Evolutionary conservation across 306 rosid species (phyloP), one percentile per base, ranked within the genome.

Genomic region (Carpinus fangiana): DNA sequence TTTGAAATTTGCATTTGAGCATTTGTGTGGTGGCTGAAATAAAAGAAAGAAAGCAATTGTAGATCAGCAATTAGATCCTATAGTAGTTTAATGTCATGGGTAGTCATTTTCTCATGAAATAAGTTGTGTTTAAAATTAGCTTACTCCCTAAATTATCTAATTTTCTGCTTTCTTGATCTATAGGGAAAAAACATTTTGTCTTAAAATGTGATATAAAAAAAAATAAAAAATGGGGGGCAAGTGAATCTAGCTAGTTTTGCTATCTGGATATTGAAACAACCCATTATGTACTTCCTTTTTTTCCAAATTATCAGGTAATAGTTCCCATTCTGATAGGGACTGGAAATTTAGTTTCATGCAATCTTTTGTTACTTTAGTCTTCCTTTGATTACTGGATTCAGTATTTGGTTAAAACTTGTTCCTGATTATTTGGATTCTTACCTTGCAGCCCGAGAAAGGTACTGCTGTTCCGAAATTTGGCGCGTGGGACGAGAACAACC

Each of bases 381-480:
- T 69, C 31, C 16, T 72, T 20, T 21, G 46, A 70, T 65, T 10
- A 9, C 52, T 2, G 52, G 52, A 10, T 48, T 48, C 52, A 48
- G 14, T 48, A 48, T 48, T 55, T 70, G 47, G 34, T 46, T 51
- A 9, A 61, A 17, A 78, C 53, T 47, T 16, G 43, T 51, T 78
- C 64, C 55, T 86, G 73, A 86, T 47, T 23, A 73, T 36, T 61
- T 38, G 71, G 45, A 64, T 74, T 84, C 12, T 78, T 65, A 52
- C 79, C 26, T 82, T 61, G 70, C 92, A 92, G 97, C 92, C 93
- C 43, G 97, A 95, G 14, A 89, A 83, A 56, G 99, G 92, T 50
- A 94, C 98, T 67, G 93, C 99, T 62, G 97, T 95, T 84, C 99
- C 99, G 1, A 92, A 88, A 74, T 92, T 95, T n/a, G 99, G 99